Evolutionary conservation across 257 asterid species (phyloP).

Genomic region (Gentiana macrophylla): DNA sequence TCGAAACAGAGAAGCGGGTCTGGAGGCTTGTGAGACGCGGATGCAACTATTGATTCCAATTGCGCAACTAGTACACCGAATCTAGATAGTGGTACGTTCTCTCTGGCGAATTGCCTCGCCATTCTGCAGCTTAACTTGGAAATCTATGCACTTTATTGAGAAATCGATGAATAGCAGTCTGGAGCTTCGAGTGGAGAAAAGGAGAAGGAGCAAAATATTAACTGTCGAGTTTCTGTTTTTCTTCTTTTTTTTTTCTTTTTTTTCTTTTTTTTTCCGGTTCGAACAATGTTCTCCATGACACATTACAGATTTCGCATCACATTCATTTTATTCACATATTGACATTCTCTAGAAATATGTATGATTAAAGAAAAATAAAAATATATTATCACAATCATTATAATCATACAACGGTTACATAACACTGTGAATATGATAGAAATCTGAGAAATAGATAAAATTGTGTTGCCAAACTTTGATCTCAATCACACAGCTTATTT

Average conservation of each 20-base stretch:
- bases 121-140: slow-evolving; percentile 14
- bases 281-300: neutral
- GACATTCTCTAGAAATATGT: too few relatives aligned
- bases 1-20: slow-evolving; percentile 91
- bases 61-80: slow-evolving; percentile 97
- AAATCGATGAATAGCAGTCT: neutral
- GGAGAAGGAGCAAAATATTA: too few relatives aligned
- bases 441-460: too few relatives aligned
- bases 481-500: too few relatives aligned
- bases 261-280: neutral
- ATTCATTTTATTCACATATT: neutral
- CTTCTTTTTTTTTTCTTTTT: neutral
- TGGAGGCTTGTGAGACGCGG: slow-evolving; percentile 90
- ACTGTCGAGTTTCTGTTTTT: too few relatives aligned
- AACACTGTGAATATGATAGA: too few relatives aligned
- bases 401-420: too few relatives aligned
- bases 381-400: too few relatives aligned
- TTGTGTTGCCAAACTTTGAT: too few relatives aligned
- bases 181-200: neutral
- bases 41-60: slow-evolving; percentile 83
- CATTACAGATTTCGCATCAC: neutral
- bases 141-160: neutral
- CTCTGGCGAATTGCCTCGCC: slow-evolving; percentile 47
- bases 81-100: slow-evolving; percentile 57
- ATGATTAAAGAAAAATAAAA: too few relatives aligned